Evolutionary conservation across 371 early-diverging fungal genomes (phyloP), one percentile per base, ranked within the genome.

Genomic region (Enteropsectra breve): DNA sequence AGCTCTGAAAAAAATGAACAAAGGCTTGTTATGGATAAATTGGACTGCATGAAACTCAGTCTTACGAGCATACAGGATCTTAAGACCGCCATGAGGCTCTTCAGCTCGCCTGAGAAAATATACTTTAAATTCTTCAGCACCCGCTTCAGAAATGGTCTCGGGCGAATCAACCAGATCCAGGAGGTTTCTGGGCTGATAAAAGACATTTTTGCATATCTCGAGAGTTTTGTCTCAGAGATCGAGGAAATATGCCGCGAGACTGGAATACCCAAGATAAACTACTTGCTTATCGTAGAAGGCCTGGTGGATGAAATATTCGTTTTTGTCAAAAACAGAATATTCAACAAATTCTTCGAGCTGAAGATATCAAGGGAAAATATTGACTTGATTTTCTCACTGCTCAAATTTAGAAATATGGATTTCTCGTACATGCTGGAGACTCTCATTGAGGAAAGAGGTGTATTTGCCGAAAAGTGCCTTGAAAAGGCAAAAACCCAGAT

Each of bases 141-240:
- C 0, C 58, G 48, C 29, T 68, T 70, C 49, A 57, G 55, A 13
- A 50, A 55, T 2, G 45, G 46, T 8, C 24, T 75, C 8, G 3
- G 18, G 11, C 52, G 43, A 40, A 63, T 75, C 0, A 70, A 70
- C 45, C 66, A 63, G 50, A 68, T 70, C 36, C 68, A 75, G 38
- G n/a, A 59, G 21, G 34, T 70, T 6, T 15, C 32, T 1, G 36
- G 29, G 2, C 56, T 70, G 8, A 64, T 70, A 18, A 32, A 40
- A 6, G 63, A 60, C 26, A 29, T 62, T 11, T 75, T 75, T 61
- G 59, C 47, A 3, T 75, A 49, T 45, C 49, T 63, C 26, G 33
- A 64, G 5, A 40, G 36, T 24, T 75, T 63, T 59, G 32, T 46
- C 32, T 24, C 60, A 24, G 68, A 70, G 33, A 26, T 68, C 23